These are phyloP conservation scores for Epichloe aotearoae DNA, from an alignment of 2,329 filamentous ascomycete genomes.

Conservation along the genomic window DNA sequence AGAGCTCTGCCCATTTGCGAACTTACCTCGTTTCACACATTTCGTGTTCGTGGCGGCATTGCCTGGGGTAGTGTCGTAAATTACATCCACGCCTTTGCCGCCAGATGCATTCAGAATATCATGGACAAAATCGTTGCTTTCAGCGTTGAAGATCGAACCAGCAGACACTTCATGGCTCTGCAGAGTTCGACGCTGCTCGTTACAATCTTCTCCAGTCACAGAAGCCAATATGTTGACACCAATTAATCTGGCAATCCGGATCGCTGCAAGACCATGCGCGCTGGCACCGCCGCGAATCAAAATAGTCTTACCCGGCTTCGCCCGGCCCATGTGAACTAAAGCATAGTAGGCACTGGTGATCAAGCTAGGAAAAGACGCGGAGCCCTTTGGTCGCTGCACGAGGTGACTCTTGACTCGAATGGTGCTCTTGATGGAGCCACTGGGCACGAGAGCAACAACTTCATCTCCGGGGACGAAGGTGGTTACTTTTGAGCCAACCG, in stretches of 20 bases:
- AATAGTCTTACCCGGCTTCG: constrained; percentile 17
- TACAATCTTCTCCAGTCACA: constrained; percentile 15
- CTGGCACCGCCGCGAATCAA: constrained; percentile 32
- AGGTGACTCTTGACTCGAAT: constrained; percentile 23
- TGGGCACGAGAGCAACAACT: constrained; percentile 26
- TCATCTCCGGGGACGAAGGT: constrained; percentile 23
- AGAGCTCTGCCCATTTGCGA: not conserved
- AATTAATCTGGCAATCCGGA: constrained; percentile 24
- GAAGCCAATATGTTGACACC: constrained; percentile 31
- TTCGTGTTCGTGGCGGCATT: constrained; percentile 18
- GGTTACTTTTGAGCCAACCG: constrained; percentile 19
- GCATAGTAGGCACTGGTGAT: constrained; percentile 30
- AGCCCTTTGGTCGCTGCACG: constrained; percentile 15
- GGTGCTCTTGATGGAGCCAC: constrained; percentile 23
- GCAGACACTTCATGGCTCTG: constrained; percentile 19
- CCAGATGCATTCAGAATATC: constrained; percentile 19
- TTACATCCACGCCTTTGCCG: constrained; percentile 25
- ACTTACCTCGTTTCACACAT: constrained; percentile 25
- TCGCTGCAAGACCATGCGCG: constrained; percentile 28
- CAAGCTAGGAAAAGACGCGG: constrained; percentile 22
- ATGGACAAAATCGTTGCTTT: constrained; percentile 20
- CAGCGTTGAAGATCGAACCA: constrained; percentile 25
- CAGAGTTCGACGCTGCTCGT: constrained; percentile 25
- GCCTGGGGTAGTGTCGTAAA: constrained; percentile 32
- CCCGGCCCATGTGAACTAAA: constrained; percentile 21